These are phyloP conservation scores for Cyberlindnera mississippiensis DNA, from an alignment of 805 yeast species.

Conservation along the genomic window DNA sequence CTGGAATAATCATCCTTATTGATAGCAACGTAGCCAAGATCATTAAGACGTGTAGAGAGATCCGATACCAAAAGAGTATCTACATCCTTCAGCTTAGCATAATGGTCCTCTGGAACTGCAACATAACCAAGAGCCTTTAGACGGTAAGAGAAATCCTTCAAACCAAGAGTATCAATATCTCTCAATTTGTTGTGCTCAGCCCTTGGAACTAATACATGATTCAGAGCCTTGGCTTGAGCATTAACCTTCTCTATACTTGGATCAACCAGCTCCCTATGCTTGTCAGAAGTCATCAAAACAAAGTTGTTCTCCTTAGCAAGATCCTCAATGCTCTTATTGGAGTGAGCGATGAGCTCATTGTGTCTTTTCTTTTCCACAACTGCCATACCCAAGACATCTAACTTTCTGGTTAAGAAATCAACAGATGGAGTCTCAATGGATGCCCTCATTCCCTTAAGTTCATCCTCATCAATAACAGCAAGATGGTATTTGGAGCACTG, in stretches of 20 bases:
- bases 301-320: slow-evolving; percentile 26
- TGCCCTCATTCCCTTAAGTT: slow-evolving; percentile 4
- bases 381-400: slow-evolving; percentile 12
- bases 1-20: slow-evolving; percentile 16
- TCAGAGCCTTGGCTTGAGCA: slow-evolving; percentile 5
- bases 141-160: neutral
- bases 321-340: slow-evolving; percentile 25
- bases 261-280: slow-evolving; percentile 9
- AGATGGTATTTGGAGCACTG: slow-evolving; percentile 11
- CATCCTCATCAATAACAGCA: slow-evolving; percentile 8
- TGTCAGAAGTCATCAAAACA: slow-evolving; percentile 12
- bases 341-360: slow-evolving; percentile 9
- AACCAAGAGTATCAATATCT: neutral
- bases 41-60: neutral
- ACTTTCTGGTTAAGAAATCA: slow-evolving; percentile 10
- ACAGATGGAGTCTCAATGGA: slow-evolving; percentile 12
- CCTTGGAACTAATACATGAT: slow-evolving; percentile 3
- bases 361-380: slow-evolving; percentile 16
- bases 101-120: neutral
- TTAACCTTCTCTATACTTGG: slow-evolving; percentile 16
- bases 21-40: slow-evolving; percentile 23
- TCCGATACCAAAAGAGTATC: neutral
- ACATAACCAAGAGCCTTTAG: neutral
- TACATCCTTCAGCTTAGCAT: slow-evolving; percentile 11
- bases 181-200: slow-evolving; percentile 11